phyloP scores from a whole-genome alignment of 2,329 filamentous ascomycete species.

The Elsinoe necatrix region DNA sequence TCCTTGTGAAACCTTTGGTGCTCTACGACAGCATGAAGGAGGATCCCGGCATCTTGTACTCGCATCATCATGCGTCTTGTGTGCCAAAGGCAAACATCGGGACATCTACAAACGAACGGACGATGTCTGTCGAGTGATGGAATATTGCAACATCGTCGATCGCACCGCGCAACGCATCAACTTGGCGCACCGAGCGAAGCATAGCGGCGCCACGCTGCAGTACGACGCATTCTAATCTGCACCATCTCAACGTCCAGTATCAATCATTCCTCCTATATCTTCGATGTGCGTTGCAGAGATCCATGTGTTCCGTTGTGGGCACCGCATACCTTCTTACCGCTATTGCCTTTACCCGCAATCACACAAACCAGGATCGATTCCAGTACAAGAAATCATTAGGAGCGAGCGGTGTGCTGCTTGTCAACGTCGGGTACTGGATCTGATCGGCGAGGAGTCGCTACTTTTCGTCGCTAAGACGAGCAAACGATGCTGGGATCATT shows the following conservation, averaged over 20 bases:
- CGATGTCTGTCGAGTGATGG: too few relatives aligned
- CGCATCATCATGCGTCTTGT: neutral
- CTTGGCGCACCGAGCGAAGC: too few relatives aligned
- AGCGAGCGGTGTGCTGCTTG: neutral
- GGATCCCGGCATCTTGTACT: neutral
- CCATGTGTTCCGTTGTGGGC: conserved; percentile 3
- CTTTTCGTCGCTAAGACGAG: neutral
- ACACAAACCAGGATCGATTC: conserved; percentile 4
- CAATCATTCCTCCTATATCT: too few relatives aligned
- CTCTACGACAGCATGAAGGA: too few relatives aligned
- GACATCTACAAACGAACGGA: neutral
- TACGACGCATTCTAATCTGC: too few relatives aligned
- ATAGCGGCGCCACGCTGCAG: too few relatives aligned
- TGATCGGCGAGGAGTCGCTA: neutral
- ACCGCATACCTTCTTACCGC: neutral
- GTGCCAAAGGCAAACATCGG: neutral
- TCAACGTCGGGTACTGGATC: neutral
- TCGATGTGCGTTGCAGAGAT: conserved; percentile 7
- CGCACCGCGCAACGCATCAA: too few relatives aligned
- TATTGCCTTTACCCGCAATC: conserved; percentile 1
- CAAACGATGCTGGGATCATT: conserved; percentile 41
- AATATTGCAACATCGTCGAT: too few relatives aligned
- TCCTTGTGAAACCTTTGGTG: too few relatives aligned
- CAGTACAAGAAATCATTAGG: neutral
- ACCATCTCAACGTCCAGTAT: too few relatives aligned